Base-by-base conservation (phyloP, 371 early-diverging fungal genomes). In the Syncephalastrum racemosum region DNA sequence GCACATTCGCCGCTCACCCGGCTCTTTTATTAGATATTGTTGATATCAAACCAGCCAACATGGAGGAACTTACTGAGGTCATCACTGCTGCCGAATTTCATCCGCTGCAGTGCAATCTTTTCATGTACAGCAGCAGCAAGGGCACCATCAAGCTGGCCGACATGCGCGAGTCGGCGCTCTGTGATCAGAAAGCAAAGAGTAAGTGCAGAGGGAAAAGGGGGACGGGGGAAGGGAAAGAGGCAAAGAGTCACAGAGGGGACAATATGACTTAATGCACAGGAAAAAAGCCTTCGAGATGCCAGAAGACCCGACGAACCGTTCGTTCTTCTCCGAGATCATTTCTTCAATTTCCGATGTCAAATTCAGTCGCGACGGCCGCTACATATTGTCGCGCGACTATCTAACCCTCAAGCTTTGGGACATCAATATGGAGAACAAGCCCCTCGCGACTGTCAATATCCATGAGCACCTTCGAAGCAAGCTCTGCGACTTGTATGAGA, bases 321-420 rank as follows among this genome's bases (percentile, higher is more conserved):
- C 94, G 14, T 97, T 97, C 76, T 97, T 97, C 74, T 93, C 95
- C 24, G 97, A 97, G 68, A 96, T 97, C 69, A 94, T 97, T 52
- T 93, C 96, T 4, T 96, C 96, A 12, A 92, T 96, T 56, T 92
- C 95, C 15, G 97, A 97, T 71, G 86, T 94, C 57, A 90, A 91
- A 72, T 97, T 97, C 70, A 90, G 91, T 66, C 77, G 82, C 49
- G 94, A 96, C 76, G 98, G 98, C 3, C 86, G 95, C n/a, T 96
- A 96, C 70, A 92, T 97, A 58, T 79, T 97, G 46, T 92, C 98
- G 24, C 87, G 98, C 48, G 98, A 97, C 65, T 97, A 96, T 70
- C 80, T 95, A 50, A 94, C 96, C 4, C 69, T 97, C 54, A 93
- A 94, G 66, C 80, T 97, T 48, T 97, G 97, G 98, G 98, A 97